Percentiles rank a stretch among this genome's conserved stretches.
Evolutionary conservation across 768 basidiomycete genomes (phyloP).

Genomic region (Boletellus emodensis): DNA sequence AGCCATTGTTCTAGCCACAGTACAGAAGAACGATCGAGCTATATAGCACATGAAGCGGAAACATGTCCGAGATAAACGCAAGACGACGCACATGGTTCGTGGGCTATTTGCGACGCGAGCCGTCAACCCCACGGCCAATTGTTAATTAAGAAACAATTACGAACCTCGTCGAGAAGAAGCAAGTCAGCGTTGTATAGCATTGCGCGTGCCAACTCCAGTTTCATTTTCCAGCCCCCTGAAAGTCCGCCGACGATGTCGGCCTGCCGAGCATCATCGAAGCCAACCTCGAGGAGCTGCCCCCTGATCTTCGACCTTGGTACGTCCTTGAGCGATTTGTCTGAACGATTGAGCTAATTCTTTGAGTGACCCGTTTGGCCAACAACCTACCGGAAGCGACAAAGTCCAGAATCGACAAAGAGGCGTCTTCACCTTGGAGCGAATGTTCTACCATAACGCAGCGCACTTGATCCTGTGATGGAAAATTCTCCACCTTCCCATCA

Average conservation of each 20-base stretch:
- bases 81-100: conserved; percentile 76
- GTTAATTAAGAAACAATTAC: conserved; percentile 19
- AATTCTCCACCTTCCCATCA: conserved; percentile 94
- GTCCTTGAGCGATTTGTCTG: conserved; percentile 66
- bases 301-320: conserved; percentile 70
- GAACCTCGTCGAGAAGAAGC: conserved; percentile 79
- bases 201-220: conserved; percentile 90
- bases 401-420: conserved; percentile 74
- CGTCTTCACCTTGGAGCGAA: conserved; percentile 91
- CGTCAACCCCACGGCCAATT: conserved; percentile 17
- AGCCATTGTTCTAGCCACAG: conserved; percentile 91
- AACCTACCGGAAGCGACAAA: conserved; percentile 80
- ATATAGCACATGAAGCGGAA: conserved; percentile 28
- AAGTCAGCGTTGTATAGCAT: conserved; percentile 95
- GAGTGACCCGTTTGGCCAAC: conserved; percentile 5
- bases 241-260: conserved; percentile 81
- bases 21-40: conserved; percentile 83
- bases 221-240: conserved; percentile 99
- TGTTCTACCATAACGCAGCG: conserved; percentile 97
- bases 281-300: conserved; percentile 79
- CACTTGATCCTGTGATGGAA: conserved; percentile 83
- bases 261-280: conserved; percentile 86
- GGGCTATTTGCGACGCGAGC: conserved; percentile 48
- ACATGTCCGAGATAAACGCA: conserved; percentile 15
- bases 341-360: conserved; percentile 2